Evolutionary conservation across 192 early-diverging fungal species (phyloP).

Genomic region (Glomus cerebriforme): DNA sequence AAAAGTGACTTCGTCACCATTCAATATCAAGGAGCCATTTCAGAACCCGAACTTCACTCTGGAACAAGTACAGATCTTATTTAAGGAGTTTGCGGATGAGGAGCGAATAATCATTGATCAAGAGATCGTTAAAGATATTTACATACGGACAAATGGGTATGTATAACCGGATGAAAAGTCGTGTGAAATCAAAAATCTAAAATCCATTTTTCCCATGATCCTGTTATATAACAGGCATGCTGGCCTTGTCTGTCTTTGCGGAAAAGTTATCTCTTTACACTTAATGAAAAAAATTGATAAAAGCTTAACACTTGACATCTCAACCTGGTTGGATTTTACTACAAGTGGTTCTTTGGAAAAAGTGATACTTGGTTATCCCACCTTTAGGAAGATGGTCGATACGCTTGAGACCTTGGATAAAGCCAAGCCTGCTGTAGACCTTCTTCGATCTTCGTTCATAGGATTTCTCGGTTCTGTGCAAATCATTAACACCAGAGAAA

Average conservation of each 20-base stretch:
- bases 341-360: background rate
- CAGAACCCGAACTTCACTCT: no score
- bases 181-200: no score
- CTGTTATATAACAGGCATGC: constrained; percentile 21
- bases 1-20: no score
- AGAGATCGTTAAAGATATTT: constrained; percentile 35
- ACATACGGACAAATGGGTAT: no score
- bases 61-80: no score
- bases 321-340: no score
- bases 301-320: background rate
- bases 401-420: constrained; percentile 19
- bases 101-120: constrained; percentile 13
- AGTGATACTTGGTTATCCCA: constrained; percentile 1
- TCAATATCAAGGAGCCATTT: no score
- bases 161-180: constrained; percentile 5
- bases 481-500: constrained; percentile 9
- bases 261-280: background rate
- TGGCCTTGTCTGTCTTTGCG: constrained; percentile 17
- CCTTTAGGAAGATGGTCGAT: constrained; percentile 23
- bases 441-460: constrained; percentile 27
- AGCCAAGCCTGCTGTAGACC: no score
- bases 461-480: constrained; percentile 18
- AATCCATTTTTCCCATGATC: background rate
- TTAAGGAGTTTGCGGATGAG: constrained; percentile 1
- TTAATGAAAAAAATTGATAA: background rate